phyloP scores from a whole-genome alignment of 805 yeast genomes.

The Lachancea waltii region DNA sequence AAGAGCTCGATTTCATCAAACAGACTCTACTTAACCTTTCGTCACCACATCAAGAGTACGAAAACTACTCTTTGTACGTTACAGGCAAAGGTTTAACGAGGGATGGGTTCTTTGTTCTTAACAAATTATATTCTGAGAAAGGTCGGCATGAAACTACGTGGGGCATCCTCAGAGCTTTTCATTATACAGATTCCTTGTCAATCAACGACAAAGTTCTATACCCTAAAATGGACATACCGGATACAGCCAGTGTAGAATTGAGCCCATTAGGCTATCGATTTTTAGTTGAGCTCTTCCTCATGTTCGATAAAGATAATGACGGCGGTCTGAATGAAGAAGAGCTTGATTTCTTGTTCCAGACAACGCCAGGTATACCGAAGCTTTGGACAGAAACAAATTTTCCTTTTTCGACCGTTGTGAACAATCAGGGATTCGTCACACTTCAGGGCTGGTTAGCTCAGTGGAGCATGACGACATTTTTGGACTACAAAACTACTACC shows the following conservation, averaged over 20 bases:
- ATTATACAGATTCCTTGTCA: constrained; percentile 87
- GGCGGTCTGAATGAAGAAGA: constrained; percentile 86
- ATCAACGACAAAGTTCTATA: constrained; percentile 70
- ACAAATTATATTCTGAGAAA: constrained; percentile 76
- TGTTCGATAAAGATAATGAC: constrained; percentile 91
- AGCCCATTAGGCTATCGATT: constrained; percentile 91
- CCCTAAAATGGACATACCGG: constrained; percentile 72
- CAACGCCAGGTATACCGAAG: constrained; percentile 90
- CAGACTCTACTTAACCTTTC: constrained; percentile 25
- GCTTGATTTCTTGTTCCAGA: constrained; percentile 59
- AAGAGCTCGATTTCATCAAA: constrained; percentile 43
- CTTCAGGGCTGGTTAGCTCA: constrained; percentile 98
- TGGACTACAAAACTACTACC: constrained; percentile 76
- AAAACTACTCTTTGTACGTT: constrained; percentile 35
- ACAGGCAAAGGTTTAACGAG: constrained; percentile 52
- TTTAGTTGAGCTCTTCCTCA: constrained; percentile 78
- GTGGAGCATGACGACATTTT: constrained; percentile 93
- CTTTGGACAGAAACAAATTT: constrained; percentile 82
- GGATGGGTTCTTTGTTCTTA: constrained; percentile 70
- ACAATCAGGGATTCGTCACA: constrained; percentile 84
- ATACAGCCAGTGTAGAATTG: constrained; percentile 75
- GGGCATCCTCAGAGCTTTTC: constrained; percentile 85
- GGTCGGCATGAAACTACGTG: constrained; percentile 97
- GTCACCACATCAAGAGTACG: constrained; percentile 24
- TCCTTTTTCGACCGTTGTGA: constrained; percentile 82